Evolutionary conservation across 2,329 filamentous ascomycete species (phyloP).

Genomic region (Neonectria neomacrospora): DNA sequence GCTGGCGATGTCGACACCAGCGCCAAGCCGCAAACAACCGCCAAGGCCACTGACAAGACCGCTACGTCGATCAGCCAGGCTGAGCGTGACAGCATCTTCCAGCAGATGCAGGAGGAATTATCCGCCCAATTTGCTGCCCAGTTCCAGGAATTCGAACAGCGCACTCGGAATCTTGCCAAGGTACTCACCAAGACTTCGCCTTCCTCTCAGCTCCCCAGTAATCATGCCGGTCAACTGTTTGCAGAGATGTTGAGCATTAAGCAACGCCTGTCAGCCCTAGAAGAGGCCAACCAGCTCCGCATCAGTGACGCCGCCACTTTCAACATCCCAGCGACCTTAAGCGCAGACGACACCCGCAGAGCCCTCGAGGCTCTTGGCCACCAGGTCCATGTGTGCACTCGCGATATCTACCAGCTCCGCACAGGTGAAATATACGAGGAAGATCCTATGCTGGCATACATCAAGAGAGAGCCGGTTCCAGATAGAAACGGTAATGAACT

Average conservation of each 20-base stretch:
- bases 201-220: background rate
- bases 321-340: constrained; percentile 10
- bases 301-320: constrained; percentile 6
- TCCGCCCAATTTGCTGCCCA: background rate
- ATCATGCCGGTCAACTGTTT: background rate
- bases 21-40: background rate
- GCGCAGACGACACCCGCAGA: constrained; percentile 4
- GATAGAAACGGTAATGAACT: background rate
- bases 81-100: background rate
- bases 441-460: constrained; percentile 7
- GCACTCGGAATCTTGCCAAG: background rate
- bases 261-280: constrained; percentile 6
- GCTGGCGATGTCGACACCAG: background rate
- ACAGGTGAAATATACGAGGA: constrained; percentile 16
- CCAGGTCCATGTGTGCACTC: constrained; percentile 19
- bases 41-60: background rate
- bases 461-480: constrained; percentile 13
- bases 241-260: constrained; percentile 14
- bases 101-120: constrained; percentile 9
- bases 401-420: constrained; percentile 21
- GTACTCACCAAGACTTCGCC: background rate
- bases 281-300: constrained; percentile 12
- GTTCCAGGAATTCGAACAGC: background rate
- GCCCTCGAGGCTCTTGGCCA: constrained; percentile 16
- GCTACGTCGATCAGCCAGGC: background rate